These are phyloP conservation scores for Pyrrhoderma lamaoense DNA, from an alignment of 1,284 basidiomycete genomes.

Conservation along the genomic window DNA sequence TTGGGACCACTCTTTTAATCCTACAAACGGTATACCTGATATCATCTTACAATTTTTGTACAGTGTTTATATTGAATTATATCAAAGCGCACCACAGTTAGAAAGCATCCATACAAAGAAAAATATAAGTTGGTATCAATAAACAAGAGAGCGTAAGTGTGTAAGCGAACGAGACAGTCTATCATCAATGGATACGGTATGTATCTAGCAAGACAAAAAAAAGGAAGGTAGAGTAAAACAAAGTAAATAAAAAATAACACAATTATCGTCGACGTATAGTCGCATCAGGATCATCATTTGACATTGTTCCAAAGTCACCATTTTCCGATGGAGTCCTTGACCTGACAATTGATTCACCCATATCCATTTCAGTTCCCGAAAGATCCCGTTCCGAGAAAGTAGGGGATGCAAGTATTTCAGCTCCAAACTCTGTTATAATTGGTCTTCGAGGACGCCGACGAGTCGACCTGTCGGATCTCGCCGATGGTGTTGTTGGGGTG, in stretches of 20 bases:
- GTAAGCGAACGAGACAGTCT: too few relatives aligned
- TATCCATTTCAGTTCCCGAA: neutral
- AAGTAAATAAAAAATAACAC: neutral
- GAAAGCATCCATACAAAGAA: too few relatives aligned
- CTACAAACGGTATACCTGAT: too few relatives aligned
- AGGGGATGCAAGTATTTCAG: constrained; percentile 3
- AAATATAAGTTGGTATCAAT: too few relatives aligned
- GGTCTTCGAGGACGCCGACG: constrained; percentile 21
- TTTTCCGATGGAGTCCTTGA: neutral
- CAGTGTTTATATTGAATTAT: too few relatives aligned
- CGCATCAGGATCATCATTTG: constrained; percentile 2
- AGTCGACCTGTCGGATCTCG: constrained; percentile 11
- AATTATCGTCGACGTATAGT: constrained; percentile 4
- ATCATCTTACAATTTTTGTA: too few relatives aligned
- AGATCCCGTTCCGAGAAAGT: constrained; percentile 4
- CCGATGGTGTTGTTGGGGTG: constrained; percentile 29
- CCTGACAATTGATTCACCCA: neutral
- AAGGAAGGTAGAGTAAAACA: neutral
- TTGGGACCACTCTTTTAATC: too few relatives aligned
- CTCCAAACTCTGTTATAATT: constrained; percentile 11
- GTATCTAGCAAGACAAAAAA: constrained; percentile 1
- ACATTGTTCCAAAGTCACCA: neutral
- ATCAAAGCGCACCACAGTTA: too few relatives aligned
- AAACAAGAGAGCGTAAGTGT: too few relatives aligned
- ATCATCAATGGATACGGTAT: neutral